phyloP scores from a whole-genome alignment of 139 green algal genomes.

The Eudorina sp. region DNA sequence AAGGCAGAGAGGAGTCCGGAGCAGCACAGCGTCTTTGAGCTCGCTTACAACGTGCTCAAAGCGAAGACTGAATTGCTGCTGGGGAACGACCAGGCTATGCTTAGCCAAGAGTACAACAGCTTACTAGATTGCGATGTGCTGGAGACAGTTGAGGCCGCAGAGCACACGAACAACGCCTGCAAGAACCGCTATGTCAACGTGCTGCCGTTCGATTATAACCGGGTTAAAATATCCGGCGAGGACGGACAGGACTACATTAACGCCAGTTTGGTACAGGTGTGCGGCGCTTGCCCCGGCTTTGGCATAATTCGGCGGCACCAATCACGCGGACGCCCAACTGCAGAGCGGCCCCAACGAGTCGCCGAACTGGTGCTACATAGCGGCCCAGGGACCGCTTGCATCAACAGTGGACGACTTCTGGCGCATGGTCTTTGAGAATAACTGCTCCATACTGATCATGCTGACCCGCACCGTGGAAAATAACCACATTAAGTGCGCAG shows the following conservation, averaged over 20 bases:
- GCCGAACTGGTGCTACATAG: slow-evolving; percentile 61
- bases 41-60: slow-evolving; percentile 36
- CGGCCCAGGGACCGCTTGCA: slow-evolving; percentile 65
- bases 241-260: slow-evolving; percentile 68
- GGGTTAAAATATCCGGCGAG: slow-evolving; percentile 17
- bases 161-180: slow-evolving; percentile 34
- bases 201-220: slow-evolving; percentile 71
- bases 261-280: slow-evolving; percentile 57
- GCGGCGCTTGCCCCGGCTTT: neutral
- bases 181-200: slow-evolving; percentile 73
- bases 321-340: neutral
- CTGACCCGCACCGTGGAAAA: slow-evolving; percentile 60
- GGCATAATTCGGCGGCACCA: neutral
- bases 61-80: slow-evolving; percentile 35
- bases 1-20: neutral
- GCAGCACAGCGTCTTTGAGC: slow-evolving; percentile 9
- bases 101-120: slow-evolving; percentile 44
- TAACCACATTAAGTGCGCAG: slow-evolving; percentile 60
- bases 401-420: slow-evolving; percentile 71
- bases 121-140: slow-evolving; percentile 19
- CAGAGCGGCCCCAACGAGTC: slow-evolving; percentile 31
- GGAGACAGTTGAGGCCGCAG: slow-evolving; percentile 36
- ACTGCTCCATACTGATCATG: slow-evolving; percentile 63
- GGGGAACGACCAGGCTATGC: slow-evolving; percentile 28
- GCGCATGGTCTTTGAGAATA: slow-evolving; percentile 61